Evolutionary conservation across 306 rosid genomes (phyloP).

Genomic region (Urtica urens): DNA sequence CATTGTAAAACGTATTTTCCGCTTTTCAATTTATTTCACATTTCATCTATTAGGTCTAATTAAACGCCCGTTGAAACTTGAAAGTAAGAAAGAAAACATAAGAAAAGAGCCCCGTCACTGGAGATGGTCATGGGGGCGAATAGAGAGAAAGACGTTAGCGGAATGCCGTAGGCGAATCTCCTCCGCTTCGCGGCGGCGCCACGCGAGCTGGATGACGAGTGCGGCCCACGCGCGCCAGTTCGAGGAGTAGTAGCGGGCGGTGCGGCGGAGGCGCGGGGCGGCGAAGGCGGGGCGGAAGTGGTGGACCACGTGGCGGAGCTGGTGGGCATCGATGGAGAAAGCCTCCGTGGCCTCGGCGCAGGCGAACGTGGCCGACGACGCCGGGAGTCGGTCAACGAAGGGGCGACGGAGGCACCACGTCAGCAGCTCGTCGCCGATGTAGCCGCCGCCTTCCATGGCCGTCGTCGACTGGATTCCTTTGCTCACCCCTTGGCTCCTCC

Average conservation of each 20-base stretch:
- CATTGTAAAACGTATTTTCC: no score
- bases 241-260: constrained; percentile 25
- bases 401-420: constrained; percentile 31
- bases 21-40: no score
- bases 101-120: not conserved
- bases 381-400: constrained; percentile 12
- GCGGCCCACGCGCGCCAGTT: constrained; percentile 41
- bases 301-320: constrained; percentile 16
- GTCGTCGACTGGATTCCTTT: constrained; percentile 22
- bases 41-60: no score
- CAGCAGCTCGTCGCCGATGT: constrained; percentile 32
- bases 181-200: constrained; percentile 17
- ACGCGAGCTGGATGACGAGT: constrained; percentile 22
- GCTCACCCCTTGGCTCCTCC: constrained; percentile 24
- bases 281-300: constrained; percentile 26
- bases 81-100: no score
- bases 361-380: constrained; percentile 25
- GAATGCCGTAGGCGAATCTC: constrained; percentile 12
- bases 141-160: constrained; percentile 17
- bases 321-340: constrained; percentile 17
- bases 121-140: constrained; percentile 29
- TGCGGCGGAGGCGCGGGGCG: constrained; percentile 10
- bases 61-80: no score
- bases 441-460: constrained; percentile 21
- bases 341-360: constrained; percentile 15